phyloP scores from a whole-genome alignment of 192 early-diverging fungal genomes.

The Gonapodya prolifera region DNA sequence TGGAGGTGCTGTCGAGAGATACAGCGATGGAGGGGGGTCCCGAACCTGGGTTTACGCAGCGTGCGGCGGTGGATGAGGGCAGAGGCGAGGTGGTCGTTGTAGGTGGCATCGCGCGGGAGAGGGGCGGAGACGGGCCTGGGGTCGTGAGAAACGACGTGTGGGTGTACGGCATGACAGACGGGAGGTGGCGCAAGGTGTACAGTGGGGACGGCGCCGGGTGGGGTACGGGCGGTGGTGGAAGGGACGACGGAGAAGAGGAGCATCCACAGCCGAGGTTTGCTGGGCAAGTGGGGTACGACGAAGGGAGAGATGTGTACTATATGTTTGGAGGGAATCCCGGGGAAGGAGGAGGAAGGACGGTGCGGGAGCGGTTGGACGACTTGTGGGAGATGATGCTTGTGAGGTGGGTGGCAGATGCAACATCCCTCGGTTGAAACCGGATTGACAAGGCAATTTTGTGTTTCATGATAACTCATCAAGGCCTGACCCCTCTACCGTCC shows the following conservation, averaged over 20 bases:
- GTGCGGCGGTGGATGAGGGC: constrained; percentile 63
- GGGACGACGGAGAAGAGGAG: constrained; percentile 38
- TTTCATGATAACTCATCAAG: constrained; percentile 11
- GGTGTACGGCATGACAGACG: constrained; percentile 49
- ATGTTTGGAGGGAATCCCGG: constrained; percentile 94
- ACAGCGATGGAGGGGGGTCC: constrained; percentile 61
- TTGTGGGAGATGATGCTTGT: constrained; percentile 66
- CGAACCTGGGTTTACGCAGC: constrained; percentile 68
- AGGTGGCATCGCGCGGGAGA: constrained; percentile 53
- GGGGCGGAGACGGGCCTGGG: constrained; percentile 29
- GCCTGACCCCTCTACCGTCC: constrained; percentile 51
- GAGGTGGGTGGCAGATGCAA: constrained; percentile 32
- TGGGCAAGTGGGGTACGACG: constrained; percentile 83
- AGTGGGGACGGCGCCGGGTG: constrained; percentile 44
- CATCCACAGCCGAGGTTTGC: constrained; percentile 86
- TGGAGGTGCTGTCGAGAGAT: constrained; percentile 67
- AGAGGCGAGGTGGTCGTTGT: constrained; percentile 79
- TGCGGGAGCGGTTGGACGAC: constrained; percentile 51
- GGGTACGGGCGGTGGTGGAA: constrained; percentile 36
- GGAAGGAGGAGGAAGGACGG: constrained; percentile 37
- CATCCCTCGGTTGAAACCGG: background rate
- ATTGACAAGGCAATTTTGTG: no score
- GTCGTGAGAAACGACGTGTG: constrained; percentile 64
- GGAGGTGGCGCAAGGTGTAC: constrained; percentile 55
- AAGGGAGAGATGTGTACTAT: constrained; percentile 52